Base-by-base conservation (phyloP, 2,329 filamentous ascomycete genomes). In the Cercospora sojina region DNA sequence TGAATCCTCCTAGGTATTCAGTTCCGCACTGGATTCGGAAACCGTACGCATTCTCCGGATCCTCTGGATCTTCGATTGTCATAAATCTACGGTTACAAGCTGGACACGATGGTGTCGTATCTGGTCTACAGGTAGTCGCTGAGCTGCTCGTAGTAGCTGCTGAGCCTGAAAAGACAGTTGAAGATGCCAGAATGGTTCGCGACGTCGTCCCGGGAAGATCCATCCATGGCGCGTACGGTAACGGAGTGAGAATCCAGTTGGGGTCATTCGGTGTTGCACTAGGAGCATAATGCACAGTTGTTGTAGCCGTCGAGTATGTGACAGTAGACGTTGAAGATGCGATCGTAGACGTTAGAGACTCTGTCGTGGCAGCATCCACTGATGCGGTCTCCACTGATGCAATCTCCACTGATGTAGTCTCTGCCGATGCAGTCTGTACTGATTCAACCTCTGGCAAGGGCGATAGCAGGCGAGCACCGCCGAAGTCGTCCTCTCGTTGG, bases 1-100 rank as follows among this genome's bases (percentile, higher is more conserved):
- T 69, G 61, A 74, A 71, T 18, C 73, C 74, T 2, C 68, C 75
- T 2, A 66, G 53, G 49, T 74, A 70, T 38, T 77, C 75, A 12
- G 72, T 68, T 18, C 72, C 71, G 62, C 75, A 77, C 23, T 72
- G 70, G 23, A 76, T 69, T 27, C 51, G 16, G 64, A 59, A 64
- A 12, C 5, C 13, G 13, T 31, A 56, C 2, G 53, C 8, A 7
- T 31, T 31, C 0, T 70, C 69, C 25, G 65, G 71, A 12, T 35
- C n/a, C 1, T 32, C 27, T 3, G 27, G 27, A 13, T 62, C 59
- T n/a, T 62, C 41, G 13, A 51, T 31, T 16, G 16, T 66, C 55
- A 74, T 69, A 5, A 62, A 69, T 20, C 61, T 71, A 5, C 64
- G 66, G 35, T 74, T 65, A 7, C 67, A 68, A 3, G 59, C 56